These are phyloP conservation scores for Biscogniauxia mediterranea DNA, from an alignment of 2,329 filamentous ascomycete species.

Conservation along the genomic window DNA sequence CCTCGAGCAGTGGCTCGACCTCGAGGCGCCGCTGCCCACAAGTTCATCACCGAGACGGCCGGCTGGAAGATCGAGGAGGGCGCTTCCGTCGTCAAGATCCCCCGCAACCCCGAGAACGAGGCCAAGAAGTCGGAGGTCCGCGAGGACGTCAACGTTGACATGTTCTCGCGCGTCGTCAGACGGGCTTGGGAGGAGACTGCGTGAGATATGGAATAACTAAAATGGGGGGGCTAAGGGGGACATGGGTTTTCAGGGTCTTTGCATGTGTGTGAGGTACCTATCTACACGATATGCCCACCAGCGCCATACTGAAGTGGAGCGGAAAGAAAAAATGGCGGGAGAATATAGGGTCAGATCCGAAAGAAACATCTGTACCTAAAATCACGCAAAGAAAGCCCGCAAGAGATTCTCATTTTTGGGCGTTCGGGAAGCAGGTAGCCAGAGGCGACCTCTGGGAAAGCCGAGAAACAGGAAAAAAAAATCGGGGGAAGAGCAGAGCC, in stretches of 20 bases:
- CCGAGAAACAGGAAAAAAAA: too few relatives aligned
- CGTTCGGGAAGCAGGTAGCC: too few relatives aligned
- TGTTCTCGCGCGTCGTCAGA: constrained; percentile 76
- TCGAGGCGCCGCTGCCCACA: constrained; percentile 65
- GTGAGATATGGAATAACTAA: constrained; percentile 31
- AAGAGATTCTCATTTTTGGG: too few relatives aligned
- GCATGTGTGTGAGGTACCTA: neutral
- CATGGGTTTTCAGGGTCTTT: neutral
- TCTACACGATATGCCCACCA: too few relatives aligned
- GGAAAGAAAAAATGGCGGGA: too few relatives aligned
- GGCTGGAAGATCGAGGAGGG: constrained; percentile 80
- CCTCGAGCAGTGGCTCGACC: constrained; percentile 73
- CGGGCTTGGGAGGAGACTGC: constrained; percentile 83
- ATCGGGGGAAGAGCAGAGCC: too few relatives aligned
- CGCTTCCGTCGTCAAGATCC: constrained; percentile 67
- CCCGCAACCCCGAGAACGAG: constrained; percentile 95
- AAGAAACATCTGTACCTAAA: too few relatives aligned
- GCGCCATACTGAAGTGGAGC: too few relatives aligned
- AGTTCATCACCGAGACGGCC: constrained; percentile 81
- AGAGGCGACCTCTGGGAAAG: too few relatives aligned
- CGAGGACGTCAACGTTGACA: constrained; percentile 90
- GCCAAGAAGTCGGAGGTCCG: constrained; percentile 92
- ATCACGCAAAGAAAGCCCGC: too few relatives aligned
- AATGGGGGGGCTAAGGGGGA: neutral
- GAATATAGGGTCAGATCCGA: too few relatives aligned